phyloP scores from a whole-genome alignment of 352 stramenopile genomes.

The Phytophthora cactorum region DNA sequence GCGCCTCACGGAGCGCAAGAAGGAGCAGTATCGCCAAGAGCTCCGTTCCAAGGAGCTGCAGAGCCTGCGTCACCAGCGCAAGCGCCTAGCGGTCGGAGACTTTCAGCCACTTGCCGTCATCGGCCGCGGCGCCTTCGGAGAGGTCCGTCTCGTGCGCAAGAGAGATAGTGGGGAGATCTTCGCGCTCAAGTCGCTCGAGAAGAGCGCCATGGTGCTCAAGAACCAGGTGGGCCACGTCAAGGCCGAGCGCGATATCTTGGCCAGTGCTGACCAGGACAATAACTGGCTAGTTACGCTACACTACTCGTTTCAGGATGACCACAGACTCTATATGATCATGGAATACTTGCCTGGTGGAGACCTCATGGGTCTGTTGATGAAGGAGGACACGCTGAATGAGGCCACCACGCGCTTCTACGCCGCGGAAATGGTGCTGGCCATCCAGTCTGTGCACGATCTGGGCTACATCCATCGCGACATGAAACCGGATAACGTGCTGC shows the following conservation, averaged over 20 bases:
- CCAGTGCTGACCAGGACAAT: constrained; percentile 94
- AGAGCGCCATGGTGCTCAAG: constrained; percentile 92
- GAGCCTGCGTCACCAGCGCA: constrained; percentile 83
- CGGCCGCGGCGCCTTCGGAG: constrained; percentile 98
- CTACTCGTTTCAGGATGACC: constrained; percentile 97
- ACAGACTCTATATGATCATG: constrained; percentile 96
- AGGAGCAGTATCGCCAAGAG: constrained; percentile 84
- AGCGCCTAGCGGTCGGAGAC: constrained; percentile 88
- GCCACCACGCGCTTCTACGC: constrained; percentile 96
- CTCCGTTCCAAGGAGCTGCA: constrained; percentile 77
- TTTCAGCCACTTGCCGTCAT: constrained; percentile 98
- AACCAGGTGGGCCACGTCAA: constrained; percentile 97
- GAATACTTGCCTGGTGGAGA: constrained; percentile 99
- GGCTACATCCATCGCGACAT: constrained; percentile 99
- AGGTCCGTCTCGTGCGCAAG: constrained; percentile 93
- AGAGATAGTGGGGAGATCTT: constrained; percentile 88
- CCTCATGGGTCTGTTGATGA: constrained; percentile 99
- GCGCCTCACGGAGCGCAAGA: constrained; percentile 76
- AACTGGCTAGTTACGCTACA: constrained; percentile 97
- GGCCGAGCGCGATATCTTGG: constrained; percentile 97
- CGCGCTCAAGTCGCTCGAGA: constrained; percentile 93
- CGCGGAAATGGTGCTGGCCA: constrained; percentile 97
- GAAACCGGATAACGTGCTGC: constrained; percentile 97
- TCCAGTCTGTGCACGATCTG: constrained; percentile 97
- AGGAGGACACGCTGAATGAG: constrained; percentile 95